Conservation (phyloP, 2,329 filamentous ascomycete species). For the Aureobasidium sp. region DNA sequence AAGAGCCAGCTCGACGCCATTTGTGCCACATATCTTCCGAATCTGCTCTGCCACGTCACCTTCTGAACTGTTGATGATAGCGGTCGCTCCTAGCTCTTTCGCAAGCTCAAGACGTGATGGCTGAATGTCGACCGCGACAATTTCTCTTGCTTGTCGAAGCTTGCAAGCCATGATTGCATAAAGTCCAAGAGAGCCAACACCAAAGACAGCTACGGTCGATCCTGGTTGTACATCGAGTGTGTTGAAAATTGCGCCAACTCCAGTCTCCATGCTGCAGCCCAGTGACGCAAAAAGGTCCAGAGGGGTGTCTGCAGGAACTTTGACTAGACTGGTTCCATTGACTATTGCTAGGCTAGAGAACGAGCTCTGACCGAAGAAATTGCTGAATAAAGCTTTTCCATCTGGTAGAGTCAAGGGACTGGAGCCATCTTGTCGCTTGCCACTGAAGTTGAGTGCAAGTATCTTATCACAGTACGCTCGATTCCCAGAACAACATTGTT, state of each 20-base stretch:
- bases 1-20: neutral
- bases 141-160: conserved; percentile 33
- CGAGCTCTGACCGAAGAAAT: conserved; percentile 35
- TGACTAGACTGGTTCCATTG: conserved; percentile 16
- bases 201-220: conserved; percentile 37
- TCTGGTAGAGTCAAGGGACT: neutral
- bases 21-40: neutral
- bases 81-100: conserved; percentile 35
- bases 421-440: conserved; percentile 2
- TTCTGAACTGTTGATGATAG: conserved; percentile 31
- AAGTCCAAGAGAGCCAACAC: conserved; percentile 42
- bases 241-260: conserved; percentile 35
- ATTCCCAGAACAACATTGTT: conserved; percentile 37
- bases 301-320: neutral
- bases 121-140: conserved; percentile 36
- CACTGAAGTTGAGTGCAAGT: conserved; percentile 34
- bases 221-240: conserved; percentile 30
- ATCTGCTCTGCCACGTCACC: neutral
- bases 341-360: conserved; percentile 30
- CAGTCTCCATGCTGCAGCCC: conserved; percentile 42
- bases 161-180: conserved; percentile 44
- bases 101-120: conserved; percentile 32
- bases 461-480: conserved; percentile 42
- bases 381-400: conserved; percentile 19
- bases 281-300: conserved; percentile 32